These are phyloP conservation scores for Hysterium pulicare DNA, from an alignment of 2,329 filamentous ascomycete species.

Conservation along the genomic window DNA sequence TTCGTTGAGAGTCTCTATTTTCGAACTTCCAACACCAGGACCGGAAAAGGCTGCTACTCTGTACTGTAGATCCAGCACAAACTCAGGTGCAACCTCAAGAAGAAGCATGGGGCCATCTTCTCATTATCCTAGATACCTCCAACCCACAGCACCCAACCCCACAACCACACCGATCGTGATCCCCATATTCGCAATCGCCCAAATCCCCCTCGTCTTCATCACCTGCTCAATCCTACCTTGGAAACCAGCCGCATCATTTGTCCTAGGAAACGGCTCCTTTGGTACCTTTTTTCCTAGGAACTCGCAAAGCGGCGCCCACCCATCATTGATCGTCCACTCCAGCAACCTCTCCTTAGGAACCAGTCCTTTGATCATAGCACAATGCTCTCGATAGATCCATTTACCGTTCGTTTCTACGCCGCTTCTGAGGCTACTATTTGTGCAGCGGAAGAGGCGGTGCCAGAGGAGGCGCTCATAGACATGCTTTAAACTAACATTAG, in stretches of 20 bases:
- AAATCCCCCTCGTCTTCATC: not conserved
- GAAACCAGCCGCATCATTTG: slow-evolving; percentile 2
- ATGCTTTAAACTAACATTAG: too few relatives aligned
- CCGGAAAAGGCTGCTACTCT: too few relatives aligned
- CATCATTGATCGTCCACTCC: slow-evolving; percentile 6
- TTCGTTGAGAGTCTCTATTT: too few relatives aligned
- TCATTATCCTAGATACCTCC: not conserved
- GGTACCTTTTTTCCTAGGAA: slow-evolving; percentile 6
- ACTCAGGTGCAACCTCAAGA: too few relatives aligned
- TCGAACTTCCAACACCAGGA: too few relatives aligned
- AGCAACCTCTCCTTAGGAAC: slow-evolving; percentile 1
- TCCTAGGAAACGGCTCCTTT: slow-evolving; percentile 4
- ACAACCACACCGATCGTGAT: not conserved
- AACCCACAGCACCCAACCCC: not conserved
- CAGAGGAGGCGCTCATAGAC: not conserved
- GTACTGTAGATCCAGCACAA: too few relatives aligned
- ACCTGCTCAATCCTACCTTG: not conserved
- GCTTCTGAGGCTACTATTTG: not conserved
- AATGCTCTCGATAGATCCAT: slow-evolving; percentile 2
- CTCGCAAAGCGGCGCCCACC: slow-evolving; percentile 9
- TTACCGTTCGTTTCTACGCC: not conserved
- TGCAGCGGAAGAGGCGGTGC: not conserved
- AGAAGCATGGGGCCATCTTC: too few relatives aligned
- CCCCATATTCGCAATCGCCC: not conserved
- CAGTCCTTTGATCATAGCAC: not conserved